A percentile compares a stretch with the other conserved stretches of the same genome.
These are phyloP conservation scores for Sporopachydermia quercuum DNA, from an alignment of 805 yeast species.

Conservation along the genomic window DNA sequence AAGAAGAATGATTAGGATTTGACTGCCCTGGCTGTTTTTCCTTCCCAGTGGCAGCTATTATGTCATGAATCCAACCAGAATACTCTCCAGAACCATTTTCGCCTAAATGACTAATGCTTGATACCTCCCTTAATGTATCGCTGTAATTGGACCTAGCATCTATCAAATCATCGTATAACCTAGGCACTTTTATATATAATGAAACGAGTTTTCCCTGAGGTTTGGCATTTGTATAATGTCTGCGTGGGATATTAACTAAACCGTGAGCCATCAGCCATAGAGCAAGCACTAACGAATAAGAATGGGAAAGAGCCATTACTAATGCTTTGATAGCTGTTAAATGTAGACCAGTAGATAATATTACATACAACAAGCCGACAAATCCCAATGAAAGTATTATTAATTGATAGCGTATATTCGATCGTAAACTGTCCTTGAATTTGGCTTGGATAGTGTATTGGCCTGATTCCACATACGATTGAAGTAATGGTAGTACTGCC, in stretches of 20 bases:
- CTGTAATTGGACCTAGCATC: slow-evolving; percentile 48
- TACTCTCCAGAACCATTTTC: no score
- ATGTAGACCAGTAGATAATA: slow-evolving; percentile 38
- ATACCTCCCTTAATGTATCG: slow-evolving; percentile 47
- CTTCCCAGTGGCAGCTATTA: slow-evolving; percentile 8
- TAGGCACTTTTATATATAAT: slow-evolving; percentile 41
- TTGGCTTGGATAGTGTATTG: slow-evolving; percentile 32
- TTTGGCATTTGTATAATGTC: slow-evolving; percentile 19
- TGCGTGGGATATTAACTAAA: slow-evolving; percentile 48
- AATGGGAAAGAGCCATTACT: slow-evolving; percentile 62
- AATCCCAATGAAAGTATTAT: slow-evolving; percentile 37
- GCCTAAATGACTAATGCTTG: no score
- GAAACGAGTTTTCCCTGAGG: slow-evolving; percentile 22
- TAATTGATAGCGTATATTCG: slow-evolving; percentile 46
- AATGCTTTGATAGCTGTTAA: slow-evolving; percentile 45
- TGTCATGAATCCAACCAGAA: slow-evolving; percentile 12
- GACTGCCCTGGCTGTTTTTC: neutral
- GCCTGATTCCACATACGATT: slow-evolving; percentile 62
- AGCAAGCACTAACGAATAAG: slow-evolving; percentile 59
- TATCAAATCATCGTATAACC: slow-evolving; percentile 40
- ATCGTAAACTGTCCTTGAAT: slow-evolving; percentile 40
- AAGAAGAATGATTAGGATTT: no score
- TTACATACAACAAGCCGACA: slow-evolving; percentile 43
- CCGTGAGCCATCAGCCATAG: slow-evolving; percentile 84
- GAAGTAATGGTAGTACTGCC: slow-evolving; percentile 57